Evolutionary conservation across 129 eudicot genomes (phyloP).

Genomic region (Tagetes erecta): DNA sequence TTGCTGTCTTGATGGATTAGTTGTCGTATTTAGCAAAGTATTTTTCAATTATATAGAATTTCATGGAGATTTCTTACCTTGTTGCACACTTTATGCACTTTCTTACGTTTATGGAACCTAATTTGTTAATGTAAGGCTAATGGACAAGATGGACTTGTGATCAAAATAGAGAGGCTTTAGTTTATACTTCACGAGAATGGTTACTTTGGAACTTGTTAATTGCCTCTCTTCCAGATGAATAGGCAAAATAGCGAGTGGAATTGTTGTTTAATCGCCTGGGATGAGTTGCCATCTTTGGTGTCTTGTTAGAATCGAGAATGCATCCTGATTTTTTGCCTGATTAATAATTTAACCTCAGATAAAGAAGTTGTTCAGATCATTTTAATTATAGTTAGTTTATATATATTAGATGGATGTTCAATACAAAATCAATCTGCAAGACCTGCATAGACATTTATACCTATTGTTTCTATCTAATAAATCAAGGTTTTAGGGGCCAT

Average conservation of each 20-base stretch:
- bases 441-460: too few species aligned
- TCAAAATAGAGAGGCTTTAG: background rate
- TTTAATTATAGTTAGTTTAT: too few species aligned
- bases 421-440: too few species aligned
- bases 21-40: background rate
- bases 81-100: background rate
- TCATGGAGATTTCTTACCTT: background rate
- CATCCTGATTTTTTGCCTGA: too few species aligned
- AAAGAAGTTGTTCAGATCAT: too few species aligned
- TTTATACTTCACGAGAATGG: background rate
- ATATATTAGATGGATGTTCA: background rate
- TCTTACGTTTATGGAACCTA: background rate
- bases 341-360: background rate
- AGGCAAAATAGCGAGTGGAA: background rate
- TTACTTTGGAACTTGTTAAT: background rate
- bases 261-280: background rate
- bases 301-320: background rate
- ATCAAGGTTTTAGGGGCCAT: too few species aligned
- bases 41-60: background rate
- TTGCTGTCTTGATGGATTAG: background rate
- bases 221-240: background rate
- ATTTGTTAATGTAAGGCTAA: background rate
- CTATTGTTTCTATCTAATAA: too few species aligned
- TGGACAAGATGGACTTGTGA: slow-evolving; percentile 10
- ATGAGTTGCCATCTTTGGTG: background rate